phyloP scores from a whole-genome alignment of 306 rosid species.

The Canavalia gladiata region DNA sequence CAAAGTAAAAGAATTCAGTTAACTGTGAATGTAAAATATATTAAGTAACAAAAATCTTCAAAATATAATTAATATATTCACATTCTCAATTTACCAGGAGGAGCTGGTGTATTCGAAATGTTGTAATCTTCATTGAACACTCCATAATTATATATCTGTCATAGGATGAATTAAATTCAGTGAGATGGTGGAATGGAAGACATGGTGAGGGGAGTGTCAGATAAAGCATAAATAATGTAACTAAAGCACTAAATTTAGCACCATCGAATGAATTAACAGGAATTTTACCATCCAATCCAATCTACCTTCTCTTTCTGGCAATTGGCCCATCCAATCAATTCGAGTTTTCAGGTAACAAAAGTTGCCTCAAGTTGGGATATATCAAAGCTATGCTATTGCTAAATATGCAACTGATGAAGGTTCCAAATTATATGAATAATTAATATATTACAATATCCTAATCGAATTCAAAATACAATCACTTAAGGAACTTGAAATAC shows the following conservation, averaged over 20 bases:
- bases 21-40: not conserved
- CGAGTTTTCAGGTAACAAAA: slow-evolving; percentile 2
- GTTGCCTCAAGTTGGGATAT: slow-evolving; percentile 20
- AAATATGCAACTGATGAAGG: slow-evolving; percentile 28
- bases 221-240: slow-evolving; percentile 25
- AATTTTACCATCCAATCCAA: slow-evolving; percentile 13
- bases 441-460: not conserved
- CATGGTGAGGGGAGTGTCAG: slow-evolving; percentile 32
- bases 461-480: slow-evolving; percentile 26
- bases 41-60: slow-evolving; percentile 22
- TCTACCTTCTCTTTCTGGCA: not conserved
- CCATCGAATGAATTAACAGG: not conserved
- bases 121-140: slow-evolving; percentile 91
- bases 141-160: slow-evolving; percentile 90
- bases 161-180: slow-evolving; percentile 34
- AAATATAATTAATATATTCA: slow-evolving; percentile 41
- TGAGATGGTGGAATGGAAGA: slow-evolving; percentile 37
- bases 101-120: slow-evolving; percentile 93
- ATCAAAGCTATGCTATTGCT: not conserved
- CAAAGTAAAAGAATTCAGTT: slow-evolving; percentile 24
- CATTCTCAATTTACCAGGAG: slow-evolving; percentile 66
- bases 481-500: slow-evolving; percentile 37
- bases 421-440: slow-evolving; percentile 20
- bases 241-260: not conserved
- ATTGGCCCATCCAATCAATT: slow-evolving; percentile 25